Base-by-base conservation (phyloP, 345 rosid genomes). In the Gossypium rotundifolium region DNA sequence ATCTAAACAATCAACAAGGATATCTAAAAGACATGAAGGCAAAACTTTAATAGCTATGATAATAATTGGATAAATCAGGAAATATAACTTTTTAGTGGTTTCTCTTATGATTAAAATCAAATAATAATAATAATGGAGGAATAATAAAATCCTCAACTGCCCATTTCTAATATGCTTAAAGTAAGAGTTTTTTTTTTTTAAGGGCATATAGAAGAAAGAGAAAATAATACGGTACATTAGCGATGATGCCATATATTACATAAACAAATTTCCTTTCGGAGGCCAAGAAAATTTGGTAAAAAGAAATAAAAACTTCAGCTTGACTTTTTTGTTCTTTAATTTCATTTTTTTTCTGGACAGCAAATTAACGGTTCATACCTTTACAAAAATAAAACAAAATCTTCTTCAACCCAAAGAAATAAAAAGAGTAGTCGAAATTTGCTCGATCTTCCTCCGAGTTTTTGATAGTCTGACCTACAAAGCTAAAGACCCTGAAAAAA, bases 401-500 rank as follows among this genome's bases (percentile, higher is more conserved):
- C 63, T 25, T 71, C 33, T 54, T 33, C 13, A 11, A 23, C n/a
- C 17, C 17, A 13, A 51, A 51, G 16, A 51, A 51, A 51, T 48
- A 33, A 59, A 58, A 58, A 59, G 51, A 53, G 0, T 2, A 71
- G 2, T 58, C 17, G 42, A 72, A 20, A 11, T 7, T 40, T 40
- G 54, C 42, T 72, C 9, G 53, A 72, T 57, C 49, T 20, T 40
- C 49, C 40, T 20, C 33, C 49, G 51, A 40, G n/a, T 72, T 20
- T 16, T 20, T 55, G 7, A 57, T 57, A 40, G 13, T 57, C 74
- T 40, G 49, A 55, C 10, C 8, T 17, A 9, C 23, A 45, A n/a
- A 59, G 75, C 75, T 73, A 16, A 59, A 58, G 17, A 59, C 16
- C 33, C 42, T 72, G 54, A 72, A 12, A 40, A 7, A 40, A 7